Conservation (phyloP, 1,139 yeast genomes). For the Scheffersomyces quercinus region DNA sequence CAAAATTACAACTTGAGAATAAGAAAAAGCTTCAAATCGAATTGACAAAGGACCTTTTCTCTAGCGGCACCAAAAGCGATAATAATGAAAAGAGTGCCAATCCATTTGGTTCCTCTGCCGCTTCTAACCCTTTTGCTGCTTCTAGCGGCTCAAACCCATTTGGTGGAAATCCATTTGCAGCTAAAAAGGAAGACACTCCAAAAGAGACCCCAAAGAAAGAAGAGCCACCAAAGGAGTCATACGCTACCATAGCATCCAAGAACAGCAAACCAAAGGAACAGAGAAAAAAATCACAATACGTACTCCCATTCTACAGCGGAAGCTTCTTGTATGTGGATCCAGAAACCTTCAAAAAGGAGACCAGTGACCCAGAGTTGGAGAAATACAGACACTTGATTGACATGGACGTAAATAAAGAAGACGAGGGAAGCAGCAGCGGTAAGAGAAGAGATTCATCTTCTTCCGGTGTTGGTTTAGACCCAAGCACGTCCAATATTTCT, state of each 20-base stretch:
- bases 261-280: conserved; percentile 11
- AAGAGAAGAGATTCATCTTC: conserved; percentile 18
- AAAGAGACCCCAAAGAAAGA: conserved; percentile 5
- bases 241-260: conserved; percentile 26
- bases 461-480: conserved; percentile 24
- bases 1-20: conserved; percentile 21
- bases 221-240: conserved; percentile 14
- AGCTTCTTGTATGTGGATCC: conserved; percentile 67
- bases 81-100: conserved; percentile 11
- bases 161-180: conserved; percentile 8
- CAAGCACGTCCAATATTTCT: conserved; percentile 45
- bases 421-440: conserved; percentile 4
- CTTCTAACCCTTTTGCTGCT: conserved; percentile 23
- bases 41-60: conserved; percentile 46
- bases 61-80: conserved; percentile 9
- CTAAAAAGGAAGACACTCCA: not conserved
- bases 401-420: conserved; percentile 25
- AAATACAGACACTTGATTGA: conserved; percentile 53
- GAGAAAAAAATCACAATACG: conserved; percentile 4
- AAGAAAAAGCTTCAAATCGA: conserved; percentile 34
- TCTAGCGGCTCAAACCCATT: conserved; percentile 7
- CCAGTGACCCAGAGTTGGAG: conserved; percentile 41
- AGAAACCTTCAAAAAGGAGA: conserved; percentile 50
- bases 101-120: conserved; percentile 27
- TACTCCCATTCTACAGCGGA: conserved; percentile 59